These are phyloP conservation scores for Lachnellula suecica DNA, from an alignment of 2,329 filamentous ascomycete genomes.

Conservation along the genomic window DNA sequence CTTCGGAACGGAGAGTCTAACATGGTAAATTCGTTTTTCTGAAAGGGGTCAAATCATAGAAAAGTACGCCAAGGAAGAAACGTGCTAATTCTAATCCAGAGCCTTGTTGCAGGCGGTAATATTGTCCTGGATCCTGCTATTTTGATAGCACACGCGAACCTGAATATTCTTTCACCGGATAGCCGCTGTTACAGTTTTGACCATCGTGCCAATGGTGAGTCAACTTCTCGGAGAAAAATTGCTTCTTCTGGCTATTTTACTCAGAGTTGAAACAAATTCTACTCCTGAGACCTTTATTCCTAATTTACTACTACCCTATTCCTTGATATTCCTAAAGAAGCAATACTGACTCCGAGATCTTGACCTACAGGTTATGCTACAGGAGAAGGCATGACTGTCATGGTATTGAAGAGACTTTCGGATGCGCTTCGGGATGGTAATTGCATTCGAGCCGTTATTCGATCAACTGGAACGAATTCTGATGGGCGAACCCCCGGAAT, in stretches of 20 bases:
- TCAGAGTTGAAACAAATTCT: no score
- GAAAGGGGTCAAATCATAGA: no score
- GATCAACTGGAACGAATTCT: constrained; percentile 40
- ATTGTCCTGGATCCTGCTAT: constrained; percentile 1
- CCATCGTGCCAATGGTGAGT: constrained; percentile 9
- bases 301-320: no score
- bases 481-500: constrained; percentile 45
- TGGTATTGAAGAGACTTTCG: constrained; percentile 56
- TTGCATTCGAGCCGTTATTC: constrained; percentile 35
- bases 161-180: constrained; percentile 33
- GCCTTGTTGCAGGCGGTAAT: constrained; percentile 15
- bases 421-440: constrained; percentile 47
- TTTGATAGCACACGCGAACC: constrained; percentile 30
- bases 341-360: no score
- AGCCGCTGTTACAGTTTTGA: constrained; percentile 38
- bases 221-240: no score
- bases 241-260: no score
- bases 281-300: no score
- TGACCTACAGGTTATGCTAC: no score
- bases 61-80: no score
- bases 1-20: constrained; percentile 38
- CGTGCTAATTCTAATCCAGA: constrained; percentile 4
- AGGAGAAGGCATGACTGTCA: constrained; percentile 53
- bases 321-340: no score
- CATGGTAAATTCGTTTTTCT: constrained; percentile 1